Conservation (phyloP, 768 basidiomycete species). For the Russula ochroleuca region DNA sequence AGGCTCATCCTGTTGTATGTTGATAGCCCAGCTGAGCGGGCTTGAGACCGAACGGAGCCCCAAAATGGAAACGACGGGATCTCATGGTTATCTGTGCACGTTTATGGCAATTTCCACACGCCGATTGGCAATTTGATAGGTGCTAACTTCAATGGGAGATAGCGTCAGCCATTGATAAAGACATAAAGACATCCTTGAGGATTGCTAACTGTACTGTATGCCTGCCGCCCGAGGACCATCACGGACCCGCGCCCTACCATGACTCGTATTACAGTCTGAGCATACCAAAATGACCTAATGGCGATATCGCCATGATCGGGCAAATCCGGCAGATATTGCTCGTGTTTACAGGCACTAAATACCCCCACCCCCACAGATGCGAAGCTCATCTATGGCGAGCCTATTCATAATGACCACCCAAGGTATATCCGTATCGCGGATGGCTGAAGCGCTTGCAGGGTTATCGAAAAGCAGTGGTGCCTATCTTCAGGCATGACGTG, state of each 20-base stretch:
- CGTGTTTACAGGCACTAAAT: not conserved
- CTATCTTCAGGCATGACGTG: conserved; percentile 35
- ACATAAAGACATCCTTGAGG: conserved; percentile 8
- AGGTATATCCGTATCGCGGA: conserved; percentile 41
- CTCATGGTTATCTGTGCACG: conserved; percentile 1
- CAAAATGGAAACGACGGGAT: conserved; percentile 8
- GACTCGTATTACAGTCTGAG: not conserved
- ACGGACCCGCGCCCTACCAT: not conserved
- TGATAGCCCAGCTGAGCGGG: not conserved
- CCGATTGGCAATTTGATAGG: not conserved
- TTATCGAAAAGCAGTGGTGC: conserved; percentile 50
- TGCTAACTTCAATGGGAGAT: not conserved
- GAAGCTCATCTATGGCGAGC: conserved; percentile 40
- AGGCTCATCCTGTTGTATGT: conserved; percentile 4
- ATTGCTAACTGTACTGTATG: conserved; percentile 24
- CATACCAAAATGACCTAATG: conserved; percentile 31
- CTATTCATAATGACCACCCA: conserved; percentile 40
- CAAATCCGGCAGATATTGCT: conserved; percentile 46
- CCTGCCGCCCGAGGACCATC: conserved; percentile 32
- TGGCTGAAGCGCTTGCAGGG: conserved; percentile 44
- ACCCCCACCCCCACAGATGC: conserved; percentile 35
- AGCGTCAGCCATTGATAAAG: not conserved
- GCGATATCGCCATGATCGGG: conserved; percentile 49
- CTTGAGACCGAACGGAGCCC: not conserved
- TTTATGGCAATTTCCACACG: not conserved